Evolutionary conservation across 2,329 filamentous ascomycete species (phyloP).

Genomic region (Onygena corvina): DNA sequence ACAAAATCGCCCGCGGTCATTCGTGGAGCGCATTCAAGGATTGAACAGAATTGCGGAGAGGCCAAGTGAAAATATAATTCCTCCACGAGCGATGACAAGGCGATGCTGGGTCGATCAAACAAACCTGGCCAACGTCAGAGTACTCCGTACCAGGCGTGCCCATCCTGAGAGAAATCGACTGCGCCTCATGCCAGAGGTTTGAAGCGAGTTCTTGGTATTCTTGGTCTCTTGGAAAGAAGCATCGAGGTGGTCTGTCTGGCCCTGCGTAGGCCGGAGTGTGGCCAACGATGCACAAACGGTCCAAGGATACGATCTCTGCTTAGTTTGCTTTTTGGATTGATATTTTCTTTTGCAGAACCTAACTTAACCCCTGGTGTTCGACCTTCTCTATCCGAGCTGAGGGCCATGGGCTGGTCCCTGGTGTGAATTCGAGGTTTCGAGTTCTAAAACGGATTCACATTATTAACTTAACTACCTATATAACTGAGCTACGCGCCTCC

Average conservation of each 20-base stretch:
- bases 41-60: not conserved
- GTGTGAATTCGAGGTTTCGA: not conserved
- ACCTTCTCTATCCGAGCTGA: constrained; percentile 5
- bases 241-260: not conserved
- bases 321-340: no score
- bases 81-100: not conserved
- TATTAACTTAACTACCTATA: no score
- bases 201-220: not conserved
- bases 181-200: not conserved
- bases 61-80: not conserved
- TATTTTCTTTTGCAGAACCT: constrained; percentile 1
- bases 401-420: not conserved
- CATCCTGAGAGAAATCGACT: no score
- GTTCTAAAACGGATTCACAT: no score
- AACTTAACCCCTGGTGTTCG: not conserved
- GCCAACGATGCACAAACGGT: not conserved
- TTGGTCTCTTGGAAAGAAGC: not conserved
- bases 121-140: no score
- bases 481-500: no score
- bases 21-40: not conserved
- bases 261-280: not conserved
- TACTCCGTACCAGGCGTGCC: not conserved
- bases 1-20: not conserved
- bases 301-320: no score
- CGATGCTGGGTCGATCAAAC: constrained; percentile 2